phyloP scores from a whole-genome alignment of 805 yeast species.

The Lachancea lanzarotensis region DNA sequence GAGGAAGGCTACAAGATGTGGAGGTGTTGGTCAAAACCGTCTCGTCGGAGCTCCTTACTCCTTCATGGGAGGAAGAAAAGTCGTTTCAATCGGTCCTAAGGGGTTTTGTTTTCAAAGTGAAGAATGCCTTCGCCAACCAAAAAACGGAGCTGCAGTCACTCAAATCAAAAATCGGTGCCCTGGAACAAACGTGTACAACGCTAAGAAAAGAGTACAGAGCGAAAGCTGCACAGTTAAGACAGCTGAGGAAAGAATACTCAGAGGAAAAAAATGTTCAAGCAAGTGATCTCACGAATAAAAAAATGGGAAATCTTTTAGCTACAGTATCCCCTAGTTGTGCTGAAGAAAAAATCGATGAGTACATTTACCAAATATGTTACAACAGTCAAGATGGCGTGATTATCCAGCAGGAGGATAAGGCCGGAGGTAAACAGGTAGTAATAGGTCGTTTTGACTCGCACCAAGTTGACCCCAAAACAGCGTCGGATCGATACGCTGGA shows the following conservation, averaged over 20 bases:
- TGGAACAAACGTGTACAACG: conserved; percentile 2
- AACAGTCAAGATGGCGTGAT: conserved; percentile 16
- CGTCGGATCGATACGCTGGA: conserved; percentile 16
- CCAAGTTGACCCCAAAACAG: conserved; percentile 13
- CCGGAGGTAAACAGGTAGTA: conserved; percentile 18
- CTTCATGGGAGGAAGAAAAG: neutral
- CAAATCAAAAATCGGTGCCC: neutral
- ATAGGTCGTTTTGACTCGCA: conserved; percentile 20
- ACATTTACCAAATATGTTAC: conserved; percentile 21
- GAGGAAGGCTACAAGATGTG: conserved; percentile 12
- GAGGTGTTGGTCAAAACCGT: conserved; percentile 12
- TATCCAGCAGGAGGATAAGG: conserved; percentile 21
- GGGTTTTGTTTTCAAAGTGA: neutral
- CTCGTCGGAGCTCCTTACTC: conserved; percentile 13
- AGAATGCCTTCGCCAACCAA: neutral
- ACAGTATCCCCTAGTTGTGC: conserved; percentile 6
- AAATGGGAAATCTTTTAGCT: neutral
- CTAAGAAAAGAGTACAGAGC: conserved; percentile 2
- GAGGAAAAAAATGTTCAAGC: neutral
- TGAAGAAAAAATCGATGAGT: conserved; percentile 16
- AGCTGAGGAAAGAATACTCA: neutral
- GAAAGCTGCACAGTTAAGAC: conserved; percentile 1
- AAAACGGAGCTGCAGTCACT: neutral
- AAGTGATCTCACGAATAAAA: neutral
- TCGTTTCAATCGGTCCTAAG: neutral